A percentile compares a stretch with the other conserved stretches of the same genome.
phyloP scores from a whole-genome alignment of 106 monocot genomes.

The Dendrobium catenatum region DNA sequence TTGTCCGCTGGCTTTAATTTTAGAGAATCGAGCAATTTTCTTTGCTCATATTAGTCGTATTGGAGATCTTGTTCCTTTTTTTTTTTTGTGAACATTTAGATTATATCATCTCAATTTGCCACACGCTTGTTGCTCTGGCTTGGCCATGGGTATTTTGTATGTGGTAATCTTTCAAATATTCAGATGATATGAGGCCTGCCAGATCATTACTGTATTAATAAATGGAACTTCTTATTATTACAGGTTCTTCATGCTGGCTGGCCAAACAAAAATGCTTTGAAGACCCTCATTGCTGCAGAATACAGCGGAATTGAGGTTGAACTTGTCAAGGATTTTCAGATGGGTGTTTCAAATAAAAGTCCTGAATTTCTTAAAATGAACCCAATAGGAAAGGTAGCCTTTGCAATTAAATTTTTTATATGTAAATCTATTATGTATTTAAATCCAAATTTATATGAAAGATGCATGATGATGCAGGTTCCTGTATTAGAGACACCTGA shows the following conservation, averaged over 20 bases:
- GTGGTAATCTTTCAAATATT: not conserved
- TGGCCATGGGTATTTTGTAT: too few species aligned
- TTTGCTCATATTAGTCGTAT: not conserved
- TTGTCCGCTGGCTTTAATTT: not conserved
- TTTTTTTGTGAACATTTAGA: not conserved
- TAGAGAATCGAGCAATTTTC: not conserved
- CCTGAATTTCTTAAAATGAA: slow-evolving; percentile 89
- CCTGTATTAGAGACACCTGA: slow-evolving; percentile 96
- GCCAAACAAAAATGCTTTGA: slow-evolving; percentile 72
- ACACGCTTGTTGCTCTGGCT: too few species aligned
- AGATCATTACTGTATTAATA: too few species aligned
- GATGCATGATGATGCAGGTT: slow-evolving; percentile 33
- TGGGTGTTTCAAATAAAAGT: slow-evolving; percentile 82
- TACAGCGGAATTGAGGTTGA: slow-evolving; percentile 66
- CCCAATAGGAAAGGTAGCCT: slow-evolving; percentile 71
- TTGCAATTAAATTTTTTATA: not conserved
- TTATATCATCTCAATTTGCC: too few species aligned
- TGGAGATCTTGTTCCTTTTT: not conserved
- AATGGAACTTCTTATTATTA: not conserved
- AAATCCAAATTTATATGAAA: not conserved
- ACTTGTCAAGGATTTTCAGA: slow-evolving; percentile 57
- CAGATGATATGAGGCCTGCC: too few species aligned
- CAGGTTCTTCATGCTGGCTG: slow-evolving; percentile 42
- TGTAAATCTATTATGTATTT: not conserved
- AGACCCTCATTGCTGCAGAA: slow-evolving; percentile 79